Evolutionary conservation across 2,329 filamentous ascomycete species (phyloP).

Genomic region (Eutypella sp.): DNA sequence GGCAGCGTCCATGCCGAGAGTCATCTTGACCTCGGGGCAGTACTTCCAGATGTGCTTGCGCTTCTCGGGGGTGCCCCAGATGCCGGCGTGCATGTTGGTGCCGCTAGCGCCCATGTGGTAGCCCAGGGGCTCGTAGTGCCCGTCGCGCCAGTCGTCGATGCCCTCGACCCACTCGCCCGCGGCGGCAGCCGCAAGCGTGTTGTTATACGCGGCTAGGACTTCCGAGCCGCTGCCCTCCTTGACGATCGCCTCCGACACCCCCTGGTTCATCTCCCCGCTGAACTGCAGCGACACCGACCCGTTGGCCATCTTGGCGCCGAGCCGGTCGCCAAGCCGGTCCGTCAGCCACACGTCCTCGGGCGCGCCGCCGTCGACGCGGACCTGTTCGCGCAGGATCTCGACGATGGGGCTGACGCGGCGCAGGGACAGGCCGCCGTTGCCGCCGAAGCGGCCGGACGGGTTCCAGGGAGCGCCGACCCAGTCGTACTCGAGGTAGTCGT

Average conservation of each 20-base stretch:
- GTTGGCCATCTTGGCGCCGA: constrained; percentile 45
- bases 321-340: constrained; percentile 45
- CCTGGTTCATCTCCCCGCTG: constrained; percentile 43
- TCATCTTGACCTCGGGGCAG: constrained; percentile 56
- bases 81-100: constrained; percentile 34
- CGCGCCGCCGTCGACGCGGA: constrained; percentile 37
- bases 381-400: constrained; percentile 44
- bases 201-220: constrained; percentile 16
- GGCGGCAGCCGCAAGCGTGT: constrained; percentile 22
- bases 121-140: constrained; percentile 54
- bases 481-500: constrained; percentile 48
- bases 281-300: constrained; percentile 44
- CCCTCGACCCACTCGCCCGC: constrained; percentile 32
- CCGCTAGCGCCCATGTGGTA: constrained; percentile 52
- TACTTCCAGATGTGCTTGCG: constrained; percentile 51
- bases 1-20: constrained; percentile 48
- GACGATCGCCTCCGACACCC: constrained; percentile 24
- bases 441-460: constrained; percentile 37
- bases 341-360: constrained; percentile 55
- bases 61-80: constrained; percentile 45
- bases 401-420: constrained; percentile 49
- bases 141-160: constrained; percentile 46
- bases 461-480: constrained; percentile 51
- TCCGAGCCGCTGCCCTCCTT: constrained; percentile 4
- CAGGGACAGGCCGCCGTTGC: constrained; percentile 49